phyloP scores from a whole-genome alignment of 164 flowering plant genomes.

The Platanus orientalis region DNA sequence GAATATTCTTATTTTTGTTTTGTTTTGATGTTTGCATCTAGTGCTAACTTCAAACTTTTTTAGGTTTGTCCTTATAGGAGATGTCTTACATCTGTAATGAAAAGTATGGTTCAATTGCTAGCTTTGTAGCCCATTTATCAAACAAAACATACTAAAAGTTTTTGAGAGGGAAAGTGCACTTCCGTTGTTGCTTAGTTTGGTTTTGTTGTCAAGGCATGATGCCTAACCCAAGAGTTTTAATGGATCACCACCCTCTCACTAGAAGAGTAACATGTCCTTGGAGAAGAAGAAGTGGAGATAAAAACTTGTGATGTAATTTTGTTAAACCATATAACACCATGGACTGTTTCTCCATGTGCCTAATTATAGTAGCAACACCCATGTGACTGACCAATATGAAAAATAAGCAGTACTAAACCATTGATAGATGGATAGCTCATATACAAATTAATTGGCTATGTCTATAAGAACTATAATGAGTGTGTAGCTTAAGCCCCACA shows the following conservation, averaged over 20 bases:
- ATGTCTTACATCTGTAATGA: conserved; percentile 19
- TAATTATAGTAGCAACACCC: no score
- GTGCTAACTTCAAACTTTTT: neutral
- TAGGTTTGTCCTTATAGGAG: conserved; percentile 32
- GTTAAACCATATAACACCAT: neutral
- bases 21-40: neutral
- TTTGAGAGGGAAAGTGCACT: conserved; percentile 30
- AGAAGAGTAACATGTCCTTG: conserved; percentile 9
- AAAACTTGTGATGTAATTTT: neutral
- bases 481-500: no score
- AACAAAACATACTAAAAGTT: conserved; percentile 39
- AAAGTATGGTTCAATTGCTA: conserved; percentile 9
- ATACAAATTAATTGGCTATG: no score
- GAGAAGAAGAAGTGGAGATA: conserved; percentile 11
- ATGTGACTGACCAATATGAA: no score
- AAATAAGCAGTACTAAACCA: no score
- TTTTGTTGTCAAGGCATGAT: conserved; percentile 25
- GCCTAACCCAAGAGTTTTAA: conserved; percentile 53
- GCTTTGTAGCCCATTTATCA: conserved; percentile 47
- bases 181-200: conserved; percentile 23
- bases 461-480: no score
- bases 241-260: conserved; percentile 27
- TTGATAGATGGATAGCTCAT: no score
- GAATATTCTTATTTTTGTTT: neutral
- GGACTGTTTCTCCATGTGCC: neutral